Conservation (phyloP, 2,329 filamentous ascomycete species). For the Magnaporthales sp. region DNA sequence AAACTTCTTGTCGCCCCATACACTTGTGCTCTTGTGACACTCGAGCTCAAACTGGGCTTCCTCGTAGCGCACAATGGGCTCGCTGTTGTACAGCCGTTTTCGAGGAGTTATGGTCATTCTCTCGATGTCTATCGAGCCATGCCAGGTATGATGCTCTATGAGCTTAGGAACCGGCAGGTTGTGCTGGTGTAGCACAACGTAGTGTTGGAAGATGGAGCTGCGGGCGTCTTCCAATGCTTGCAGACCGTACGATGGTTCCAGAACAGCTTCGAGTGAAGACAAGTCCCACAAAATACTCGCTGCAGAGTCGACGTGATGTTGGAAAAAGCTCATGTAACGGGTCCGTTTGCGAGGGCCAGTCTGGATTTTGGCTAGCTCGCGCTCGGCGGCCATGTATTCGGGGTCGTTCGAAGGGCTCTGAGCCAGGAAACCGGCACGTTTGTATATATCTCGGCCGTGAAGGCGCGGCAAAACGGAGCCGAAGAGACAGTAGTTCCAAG, state of each 20-base stretch:
- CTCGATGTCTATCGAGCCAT: background rate
- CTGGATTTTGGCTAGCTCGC: background rate
- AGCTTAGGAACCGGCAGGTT: background rate
- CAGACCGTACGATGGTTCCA: too few species aligned
- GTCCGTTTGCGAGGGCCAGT: background rate
- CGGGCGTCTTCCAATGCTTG: background rate
- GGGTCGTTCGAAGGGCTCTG: background rate
- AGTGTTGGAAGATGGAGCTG: background rate
- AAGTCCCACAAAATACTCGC: background rate
- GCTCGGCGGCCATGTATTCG: background rate
- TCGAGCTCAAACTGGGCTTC: background rate
- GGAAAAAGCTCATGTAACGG: background rate
- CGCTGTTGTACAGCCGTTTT: background rate
- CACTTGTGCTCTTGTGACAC: background rate
- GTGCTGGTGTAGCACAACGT: background rate
- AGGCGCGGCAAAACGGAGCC: background rate
- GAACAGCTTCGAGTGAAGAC: background rate
- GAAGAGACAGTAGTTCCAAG: slow-evolving; percentile 1
- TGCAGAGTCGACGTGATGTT: background rate
- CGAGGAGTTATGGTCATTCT: slow-evolving; percentile 2
- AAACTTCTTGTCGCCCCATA: background rate
- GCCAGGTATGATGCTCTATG: slow-evolving; percentile 2
- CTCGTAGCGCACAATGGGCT: slow-evolving; percentile 1
- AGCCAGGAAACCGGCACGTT: background rate
- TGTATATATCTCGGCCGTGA: background rate